Conservation (phyloP, 108 stramenopile genomes). For the Craspedostauros australis region DNA sequence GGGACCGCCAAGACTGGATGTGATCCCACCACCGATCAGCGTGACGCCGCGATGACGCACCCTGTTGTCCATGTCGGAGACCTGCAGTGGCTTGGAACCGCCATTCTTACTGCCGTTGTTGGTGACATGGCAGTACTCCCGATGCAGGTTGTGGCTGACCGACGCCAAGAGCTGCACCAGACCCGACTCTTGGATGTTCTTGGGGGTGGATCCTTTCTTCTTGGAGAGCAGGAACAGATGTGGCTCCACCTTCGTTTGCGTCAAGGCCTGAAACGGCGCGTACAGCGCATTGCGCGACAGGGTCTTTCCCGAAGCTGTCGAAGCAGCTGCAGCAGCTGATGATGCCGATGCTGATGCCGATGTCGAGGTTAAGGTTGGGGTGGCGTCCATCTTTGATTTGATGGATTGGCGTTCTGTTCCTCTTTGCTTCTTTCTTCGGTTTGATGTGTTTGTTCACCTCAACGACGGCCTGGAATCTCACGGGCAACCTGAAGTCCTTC, state of each 20-base stretch:
- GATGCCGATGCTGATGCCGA: too few relatives aligned
- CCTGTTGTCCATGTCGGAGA: slow-evolving; percentile 19
- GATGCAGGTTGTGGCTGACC: slow-evolving; percentile 25
- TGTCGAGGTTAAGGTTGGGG: too few relatives aligned
- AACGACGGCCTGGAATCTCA: too few relatives aligned
- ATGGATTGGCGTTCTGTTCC: too few relatives aligned
- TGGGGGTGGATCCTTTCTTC: slow-evolving; percentile 3
- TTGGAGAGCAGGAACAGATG: slow-evolving; percentile 3
- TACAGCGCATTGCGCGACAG: slow-evolving; percentile 35
- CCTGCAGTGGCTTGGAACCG: slow-evolving; percentile 17
- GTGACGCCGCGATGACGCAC: slow-evolving; percentile 29
- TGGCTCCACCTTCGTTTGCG: neutral
- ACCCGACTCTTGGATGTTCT: slow-evolving; percentile 17
- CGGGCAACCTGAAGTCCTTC: too few relatives aligned
- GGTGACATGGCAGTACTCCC: slow-evolving; percentile 9
- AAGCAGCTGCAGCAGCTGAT: too few relatives aligned
- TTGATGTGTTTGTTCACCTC: too few relatives aligned
- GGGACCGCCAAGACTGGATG: too few relatives aligned
- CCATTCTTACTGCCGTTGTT: slow-evolving; percentile 24
- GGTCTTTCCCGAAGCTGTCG: too few relatives aligned
- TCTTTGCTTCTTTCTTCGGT: too few relatives aligned
- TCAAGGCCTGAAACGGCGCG: slow-evolving; percentile 29
- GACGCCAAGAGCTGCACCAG: slow-evolving; percentile 16
- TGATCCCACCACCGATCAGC: slow-evolving; percentile 25
- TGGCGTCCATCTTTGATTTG: too few relatives aligned